These are phyloP conservation scores for Ceratonia siliqua DNA, from an alignment of 306 rosid species.

Conservation along the genomic window DNA sequence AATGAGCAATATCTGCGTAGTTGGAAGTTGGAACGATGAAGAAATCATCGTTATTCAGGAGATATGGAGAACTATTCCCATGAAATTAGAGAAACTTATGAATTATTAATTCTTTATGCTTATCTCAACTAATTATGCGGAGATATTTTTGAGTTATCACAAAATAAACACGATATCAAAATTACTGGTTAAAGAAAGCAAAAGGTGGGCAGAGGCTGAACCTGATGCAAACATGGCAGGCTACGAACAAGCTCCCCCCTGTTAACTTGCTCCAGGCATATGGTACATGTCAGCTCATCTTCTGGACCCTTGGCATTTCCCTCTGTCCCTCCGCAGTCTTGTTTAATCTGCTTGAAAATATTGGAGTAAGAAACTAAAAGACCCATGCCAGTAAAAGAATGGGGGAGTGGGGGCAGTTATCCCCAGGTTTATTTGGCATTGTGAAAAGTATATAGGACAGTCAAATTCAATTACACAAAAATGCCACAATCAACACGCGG, in stretches of 20 bases:
- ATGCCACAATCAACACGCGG: background rate
- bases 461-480: background rate
- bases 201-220: slow-evolving; percentile 25
- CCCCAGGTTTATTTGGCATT: background rate
- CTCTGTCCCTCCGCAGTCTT: slow-evolving; percentile 34
- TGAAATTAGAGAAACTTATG: background rate
- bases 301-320: slow-evolving; percentile 25
- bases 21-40: too few species aligned
- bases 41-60: background rate
- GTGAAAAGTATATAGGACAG: background rate
- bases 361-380: background rate
- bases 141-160: background rate
- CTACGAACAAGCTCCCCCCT: slow-evolving; percentile 60
- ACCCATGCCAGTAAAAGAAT: background rate
- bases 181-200: background rate
- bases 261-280: slow-evolving; percentile 60
- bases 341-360: slow-evolving; percentile 37
- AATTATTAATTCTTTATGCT: background rate
- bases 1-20: background rate
- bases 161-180: background rate
- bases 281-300: slow-evolving; percentile 46
- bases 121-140: background rate
- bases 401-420: background rate
- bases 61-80: background rate
- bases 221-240: slow-evolving; percentile 76